Evolutionary conservation across 148 eudicot species (phyloP).

Genomic region (Suaeda aralocaspica): DNA sequence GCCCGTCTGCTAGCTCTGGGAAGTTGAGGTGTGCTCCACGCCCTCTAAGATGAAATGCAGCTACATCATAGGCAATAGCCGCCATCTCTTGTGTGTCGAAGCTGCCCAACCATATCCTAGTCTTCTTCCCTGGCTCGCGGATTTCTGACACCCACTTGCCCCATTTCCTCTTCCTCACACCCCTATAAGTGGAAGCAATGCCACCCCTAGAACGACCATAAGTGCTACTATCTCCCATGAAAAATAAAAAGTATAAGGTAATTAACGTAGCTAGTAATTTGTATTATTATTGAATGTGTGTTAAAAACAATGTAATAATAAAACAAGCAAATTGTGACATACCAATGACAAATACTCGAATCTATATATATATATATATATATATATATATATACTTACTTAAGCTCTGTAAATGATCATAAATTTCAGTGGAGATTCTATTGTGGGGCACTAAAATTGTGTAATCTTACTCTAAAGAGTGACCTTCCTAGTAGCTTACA

Average conservation of each 20-base stretch:
- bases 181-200: constrained; percentile 36
- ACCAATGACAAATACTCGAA: background rate
- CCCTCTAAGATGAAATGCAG: constrained; percentile 54
- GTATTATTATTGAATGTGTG: no score
- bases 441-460: constrained; percentile 17
- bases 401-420: constrained; percentile 9
- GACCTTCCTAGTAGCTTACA: constrained; percentile 24
- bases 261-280: no score
- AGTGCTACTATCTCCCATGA: constrained; percentile 5
- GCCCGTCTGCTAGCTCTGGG: constrained; percentile 35
- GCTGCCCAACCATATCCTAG: constrained; percentile 62
- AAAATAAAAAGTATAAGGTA: background rate
- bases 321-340: background rate
- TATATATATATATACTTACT: constrained; percentile 14
- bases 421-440: constrained; percentile 12
- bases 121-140: constrained; percentile 59
- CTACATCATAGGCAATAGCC: constrained; percentile 58
- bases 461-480: background rate
- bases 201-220: constrained; percentile 20
- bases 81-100: constrained; percentile 67
- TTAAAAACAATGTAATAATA: no score
- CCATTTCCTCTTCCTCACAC: constrained; percentile 63
- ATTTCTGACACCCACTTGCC: constrained; percentile 77
- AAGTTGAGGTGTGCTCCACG: constrained; percentile 45
- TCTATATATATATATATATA: constrained; percentile 12